These are phyloP conservation scores for Macadamia integrifolia DNA, from an alignment of 164 flowering plant genomes.

Conservation along the genomic window DNA sequence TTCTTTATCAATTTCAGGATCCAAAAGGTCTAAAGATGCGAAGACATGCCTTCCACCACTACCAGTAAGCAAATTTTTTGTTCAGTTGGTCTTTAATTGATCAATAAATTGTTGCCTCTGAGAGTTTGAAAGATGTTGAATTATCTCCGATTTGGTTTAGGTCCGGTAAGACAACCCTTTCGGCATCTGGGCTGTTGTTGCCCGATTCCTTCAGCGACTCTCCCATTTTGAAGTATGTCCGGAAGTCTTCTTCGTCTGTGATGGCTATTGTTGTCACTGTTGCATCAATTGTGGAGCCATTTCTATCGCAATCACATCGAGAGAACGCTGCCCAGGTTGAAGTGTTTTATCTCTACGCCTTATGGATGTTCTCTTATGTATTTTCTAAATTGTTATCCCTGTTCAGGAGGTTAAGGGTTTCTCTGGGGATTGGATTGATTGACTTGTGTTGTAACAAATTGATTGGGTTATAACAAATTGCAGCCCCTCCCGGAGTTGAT, in stretches of 20 bases:
- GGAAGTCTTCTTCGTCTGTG: neutral
- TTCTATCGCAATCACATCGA: slow-evolving; percentile 41
- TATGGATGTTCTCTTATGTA: neutral
- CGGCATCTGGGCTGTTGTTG: slow-evolving; percentile 79
- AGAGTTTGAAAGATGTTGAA: neutral
- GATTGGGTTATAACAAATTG: slow-evolving; percentile 14
- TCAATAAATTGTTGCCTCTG: neutral
- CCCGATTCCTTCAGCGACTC: slow-evolving; percentile 35
- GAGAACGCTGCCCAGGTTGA: slow-evolving; percentile 36
- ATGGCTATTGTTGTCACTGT: slow-evolving; percentile 53
- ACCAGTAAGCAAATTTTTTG: slow-evolving; percentile 42
- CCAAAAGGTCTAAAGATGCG: slow-evolving; percentile 89
- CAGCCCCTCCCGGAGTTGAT: slow-evolving; percentile 57
- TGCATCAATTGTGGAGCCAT: slow-evolving; percentile 82
- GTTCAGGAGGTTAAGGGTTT: neutral
- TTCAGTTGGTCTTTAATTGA: too few species aligned
- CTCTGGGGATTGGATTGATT: slow-evolving; percentile 4
- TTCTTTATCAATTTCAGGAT: slow-evolving; percentile 45
- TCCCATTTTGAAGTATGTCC: slow-evolving; percentile 17
- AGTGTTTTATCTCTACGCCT: neutral
- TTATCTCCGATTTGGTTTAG: slow-evolving; percentile 26
- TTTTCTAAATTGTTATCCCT: neutral
- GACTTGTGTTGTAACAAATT: slow-evolving; percentile 10
- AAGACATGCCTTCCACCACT: slow-evolving; percentile 73
- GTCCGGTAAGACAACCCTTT: slow-evolving; percentile 74